Evolutionary conservation across 768 basidiomycete species (phyloP), one percentile per base, ranked within the genome.

Genomic region (Pisolithus sp.): DNA sequence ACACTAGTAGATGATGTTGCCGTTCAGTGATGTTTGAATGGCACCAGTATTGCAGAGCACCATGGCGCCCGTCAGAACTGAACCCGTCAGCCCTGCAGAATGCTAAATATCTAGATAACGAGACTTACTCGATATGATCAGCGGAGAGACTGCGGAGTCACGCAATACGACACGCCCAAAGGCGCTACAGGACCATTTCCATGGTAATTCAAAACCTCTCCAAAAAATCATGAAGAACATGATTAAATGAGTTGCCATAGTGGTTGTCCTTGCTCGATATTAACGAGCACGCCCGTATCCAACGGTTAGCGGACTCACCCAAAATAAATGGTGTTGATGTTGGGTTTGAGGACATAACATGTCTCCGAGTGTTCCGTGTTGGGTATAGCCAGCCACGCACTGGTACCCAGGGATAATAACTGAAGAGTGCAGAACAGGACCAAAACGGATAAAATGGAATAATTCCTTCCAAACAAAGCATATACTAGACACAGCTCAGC

Each of bases 1-100:
- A 21, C 37, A 61, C 63, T 59, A 59, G 46, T 57, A 64, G 1
- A 52, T 48, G 2, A 65, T 39, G 23, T 65, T 65, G 21, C 57
- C 56, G 7, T 51, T 50, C 53, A 57, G 56, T n/a, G 37, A 38
- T 15, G 51, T 51, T 24, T 50, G 28, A 44, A 61, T 58, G 10
- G 59, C 51, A 4, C 24, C 26, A n/a, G 53, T 38, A 10, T 47
- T 40, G 41, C 52, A 55, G 24, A 65, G 63, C 1, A 55, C 56
- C 49, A 61, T 10, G 20, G 65, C 59, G 2, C 61, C 13, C 51
- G 58, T 48, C 10, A 59, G 24, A 18, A 30, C 62, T 63, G 28
- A 24, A 20, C 15, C 31, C 5, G 55, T 15, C 56, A 46, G 42
- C 1, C 26, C 9, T 39, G 3, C 18, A 18, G 18, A 21, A 38